Percentiles rank a stretch among this genome's conserved stretches.
Evolutionary conservation across 441 rosid genomes (phyloP).

Genomic region (Syzygium syzygioides): DNA sequence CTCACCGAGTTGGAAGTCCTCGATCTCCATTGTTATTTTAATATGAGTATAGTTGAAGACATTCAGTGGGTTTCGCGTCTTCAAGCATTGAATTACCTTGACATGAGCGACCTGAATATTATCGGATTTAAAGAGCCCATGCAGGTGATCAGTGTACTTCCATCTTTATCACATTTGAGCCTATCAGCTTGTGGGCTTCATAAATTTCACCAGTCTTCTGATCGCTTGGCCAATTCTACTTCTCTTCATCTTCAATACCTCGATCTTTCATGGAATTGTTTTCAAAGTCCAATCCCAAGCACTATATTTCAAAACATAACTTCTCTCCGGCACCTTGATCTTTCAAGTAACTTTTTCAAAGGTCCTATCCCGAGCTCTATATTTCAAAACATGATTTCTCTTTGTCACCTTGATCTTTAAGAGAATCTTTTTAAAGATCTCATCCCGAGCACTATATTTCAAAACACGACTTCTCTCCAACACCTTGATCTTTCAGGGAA

Average conservation of each 20-base stretch:
- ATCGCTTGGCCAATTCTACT: neutral
- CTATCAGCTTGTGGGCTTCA: neutral
- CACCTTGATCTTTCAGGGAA: accelerated
- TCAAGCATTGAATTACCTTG: neutral
- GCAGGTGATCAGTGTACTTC: neutral
- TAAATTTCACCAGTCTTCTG: neutral
- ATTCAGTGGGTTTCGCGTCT: neutral
- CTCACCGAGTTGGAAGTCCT: neutral
- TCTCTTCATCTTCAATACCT: neutral
- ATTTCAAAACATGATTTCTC: neutral
- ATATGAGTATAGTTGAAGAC: accelerated
- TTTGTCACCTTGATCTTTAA: neutral
- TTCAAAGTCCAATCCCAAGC: neutral
- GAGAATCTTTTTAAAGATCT: accelerated
- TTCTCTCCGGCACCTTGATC: neutral
- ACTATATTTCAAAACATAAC: neutral
- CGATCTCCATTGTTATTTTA: accelerated
- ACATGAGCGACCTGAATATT: neutral
- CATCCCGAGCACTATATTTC: neutral
- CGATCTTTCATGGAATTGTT: accelerated
- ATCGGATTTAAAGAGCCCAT: neutral
- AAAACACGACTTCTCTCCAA: neutral
- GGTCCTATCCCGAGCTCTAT: neutral
- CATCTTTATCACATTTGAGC: neutral
- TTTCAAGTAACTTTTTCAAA: accelerated